Percentiles rank a stretch among this genome's conserved stretches.
phyloP scores from a whole-genome alignment of 352 stramenopile genomes.

The Pythium periplocum region DNA sequence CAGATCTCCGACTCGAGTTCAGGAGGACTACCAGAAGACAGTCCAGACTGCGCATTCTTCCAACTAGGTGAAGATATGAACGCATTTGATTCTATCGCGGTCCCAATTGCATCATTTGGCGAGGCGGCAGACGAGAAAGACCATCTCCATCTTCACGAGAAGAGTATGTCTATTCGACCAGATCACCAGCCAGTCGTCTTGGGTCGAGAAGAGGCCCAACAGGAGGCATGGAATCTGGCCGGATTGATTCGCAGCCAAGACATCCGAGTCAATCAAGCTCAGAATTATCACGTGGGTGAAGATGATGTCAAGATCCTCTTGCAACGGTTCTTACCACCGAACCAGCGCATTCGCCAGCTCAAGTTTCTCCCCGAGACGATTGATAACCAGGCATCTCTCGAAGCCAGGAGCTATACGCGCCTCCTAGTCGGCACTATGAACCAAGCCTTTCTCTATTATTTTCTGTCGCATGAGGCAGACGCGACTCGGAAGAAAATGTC shows the following conservation, averaged over 20 bases:
- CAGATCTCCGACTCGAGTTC: background rate
- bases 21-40: slow-evolving; percentile 28
- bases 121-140: slow-evolving; percentile 36
- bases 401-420: slow-evolving; percentile 72
- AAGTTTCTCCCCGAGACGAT: slow-evolving; percentile 81
- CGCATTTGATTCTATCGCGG: slow-evolving; percentile 48
- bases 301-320: slow-evolving; percentile 66
- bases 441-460: slow-evolving; percentile 80
- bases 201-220: slow-evolving; percentile 61
- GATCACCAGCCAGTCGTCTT: slow-evolving; percentile 61
- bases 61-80: slow-evolving; percentile 28
- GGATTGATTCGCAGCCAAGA: slow-evolving; percentile 69
- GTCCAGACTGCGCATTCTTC: slow-evolving; percentile 37
- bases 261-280: slow-evolving; percentile 75
- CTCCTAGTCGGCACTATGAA: slow-evolving; percentile 58
- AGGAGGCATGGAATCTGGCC: slow-evolving; percentile 69
- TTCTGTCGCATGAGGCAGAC: slow-evolving; percentile 66
- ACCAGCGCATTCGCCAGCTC: slow-evolving; percentile 60
- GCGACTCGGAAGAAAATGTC: slow-evolving; percentile 71
- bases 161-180: slow-evolving; percentile 45
- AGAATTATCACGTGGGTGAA: slow-evolving; percentile 65
- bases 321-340: slow-evolving; percentile 67
- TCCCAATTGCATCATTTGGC: slow-evolving; percentile 52
- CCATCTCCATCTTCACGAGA: slow-evolving; percentile 38
- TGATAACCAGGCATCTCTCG: slow-evolving; percentile 68